A percentile compares a stretch with the other conserved stretches of the same genome.
phyloP scores from a whole-genome alignment of 2,329 filamentous ascomycete species.

The Alternaria gansuensis region DNA sequence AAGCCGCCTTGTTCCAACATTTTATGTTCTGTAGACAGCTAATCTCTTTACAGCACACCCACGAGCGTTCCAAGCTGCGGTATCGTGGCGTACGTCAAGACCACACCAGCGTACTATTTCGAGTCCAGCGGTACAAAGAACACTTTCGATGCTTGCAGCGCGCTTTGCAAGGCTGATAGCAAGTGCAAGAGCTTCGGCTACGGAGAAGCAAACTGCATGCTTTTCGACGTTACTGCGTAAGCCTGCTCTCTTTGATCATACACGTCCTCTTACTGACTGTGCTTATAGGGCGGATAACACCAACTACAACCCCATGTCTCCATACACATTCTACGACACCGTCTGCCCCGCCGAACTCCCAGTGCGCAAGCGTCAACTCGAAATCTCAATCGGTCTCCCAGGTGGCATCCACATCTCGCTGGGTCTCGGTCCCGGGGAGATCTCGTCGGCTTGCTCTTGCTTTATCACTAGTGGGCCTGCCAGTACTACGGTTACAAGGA shows the following conservation, averaged over 20 bases:
- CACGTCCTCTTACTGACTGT: neutral
- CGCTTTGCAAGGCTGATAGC: constrained; percentile 44
- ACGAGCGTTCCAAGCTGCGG: constrained; percentile 35
- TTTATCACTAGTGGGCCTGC: constrained; percentile 42
- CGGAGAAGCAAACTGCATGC: constrained; percentile 48
- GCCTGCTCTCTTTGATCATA: constrained; percentile 9
- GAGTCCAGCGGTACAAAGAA: constrained; percentile 48
- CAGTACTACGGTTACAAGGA: constrained; percentile 38
- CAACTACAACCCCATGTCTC: constrained; percentile 47
- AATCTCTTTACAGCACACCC: constrained; percentile 27
- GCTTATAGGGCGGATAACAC: constrained; percentile 39
- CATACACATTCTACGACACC: constrained; percentile 48
- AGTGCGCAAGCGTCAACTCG: constrained; percentile 41
- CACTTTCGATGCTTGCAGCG: constrained; percentile 41
- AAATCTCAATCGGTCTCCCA: constrained; percentile 17
- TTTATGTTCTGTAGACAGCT: neutral
- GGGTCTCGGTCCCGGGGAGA: constrained; percentile 28
- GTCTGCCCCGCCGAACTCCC: constrained; percentile 42
- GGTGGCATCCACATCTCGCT: constrained; percentile 40
- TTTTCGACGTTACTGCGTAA: constrained; percentile 46
- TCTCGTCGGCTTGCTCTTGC: constrained; percentile 45
- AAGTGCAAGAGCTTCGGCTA: constrained; percentile 48
- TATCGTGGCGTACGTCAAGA: constrained; percentile 46
- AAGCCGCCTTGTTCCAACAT: constrained; percentile 7
- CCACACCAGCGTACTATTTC: constrained; percentile 45